Evolutionary conservation across 2,329 filamentous ascomycete genomes (phyloP), one percentile per base, ranked within the genome.

Genomic region (Microsporum audouinii): DNA sequence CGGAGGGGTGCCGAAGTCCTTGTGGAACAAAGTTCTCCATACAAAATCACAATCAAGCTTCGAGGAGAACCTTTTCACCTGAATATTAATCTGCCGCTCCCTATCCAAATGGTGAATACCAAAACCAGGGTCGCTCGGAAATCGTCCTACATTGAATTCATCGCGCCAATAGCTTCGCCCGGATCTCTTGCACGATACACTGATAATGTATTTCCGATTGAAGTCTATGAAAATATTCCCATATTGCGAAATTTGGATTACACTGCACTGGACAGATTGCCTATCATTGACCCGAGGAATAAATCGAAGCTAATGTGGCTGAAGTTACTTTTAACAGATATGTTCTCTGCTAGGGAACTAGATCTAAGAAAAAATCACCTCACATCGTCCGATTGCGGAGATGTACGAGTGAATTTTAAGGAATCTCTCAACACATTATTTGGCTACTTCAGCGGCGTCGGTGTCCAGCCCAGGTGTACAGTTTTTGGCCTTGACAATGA

Each of bases 141-240:
- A 55, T 70, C 69, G 2, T 68, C 65, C 2, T 73, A 70, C 59
- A 60, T 72, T 31, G 71, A 73, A 59, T 62, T 73, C 41, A 62
- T 62, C 14, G 71, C 66, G 29, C 65, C 67, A n/a, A 29, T 68
- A 29, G 43, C 56, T 23, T 23, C 36, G 2, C 36, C 38, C 5
- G 17, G 5, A 29, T 29, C n/a, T 17, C 56, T 63, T 38, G 23
- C 31, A 34, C 47, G 33, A 51, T 34, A 33, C 33, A 58, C 59
- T 8, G 57, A 58, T 34, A 61, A 61, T 38, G 57, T 59, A 33
- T 66, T 64, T 56, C 47, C 61, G 6, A 47, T 63, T 38, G 66
- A 65, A 38, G 59, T 67, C 33, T 60, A 62, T 58, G 64, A 53
- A 33, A 14, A 49, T 36, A 53, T 10, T 31, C 67, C 65, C 8